Percentiles rank a stretch among this genome's conserved stretches.
Evolutionary conservation across 139 green algal species (phyloP).

Genomic region (Auxenochlorella pyrenoidosa): DNA sequence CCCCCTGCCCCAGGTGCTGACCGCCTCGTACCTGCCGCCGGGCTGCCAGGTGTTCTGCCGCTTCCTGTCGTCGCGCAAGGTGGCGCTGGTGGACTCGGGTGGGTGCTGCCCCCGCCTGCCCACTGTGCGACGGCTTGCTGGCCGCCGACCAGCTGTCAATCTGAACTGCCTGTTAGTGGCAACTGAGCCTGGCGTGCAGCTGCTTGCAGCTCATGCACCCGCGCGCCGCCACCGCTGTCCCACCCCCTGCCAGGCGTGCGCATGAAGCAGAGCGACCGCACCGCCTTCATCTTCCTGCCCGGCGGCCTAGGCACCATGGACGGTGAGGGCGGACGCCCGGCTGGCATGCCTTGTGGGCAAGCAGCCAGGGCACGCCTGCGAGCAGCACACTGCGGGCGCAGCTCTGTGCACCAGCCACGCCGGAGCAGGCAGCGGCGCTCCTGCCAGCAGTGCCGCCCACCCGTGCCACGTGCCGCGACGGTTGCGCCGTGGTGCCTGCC

Average conservation of each 20-base stretch:
- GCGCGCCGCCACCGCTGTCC: background rate
- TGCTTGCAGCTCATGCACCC: too few species aligned
- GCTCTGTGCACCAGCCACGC: too few species aligned
- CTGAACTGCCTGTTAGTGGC: too few species aligned
- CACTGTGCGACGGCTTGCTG: background rate
- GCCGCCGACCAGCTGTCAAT: too few species aligned
- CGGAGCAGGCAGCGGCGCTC: too few species aligned
- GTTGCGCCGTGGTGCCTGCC: too few species aligned
- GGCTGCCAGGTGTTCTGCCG: constrained; percentile 60
- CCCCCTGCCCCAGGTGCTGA: constrained; percentile 39
- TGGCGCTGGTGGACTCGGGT: constrained; percentile 61
- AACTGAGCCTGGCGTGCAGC: too few species aligned
- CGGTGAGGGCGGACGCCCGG: background rate
- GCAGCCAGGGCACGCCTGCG: too few species aligned
- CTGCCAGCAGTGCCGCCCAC: too few species aligned
- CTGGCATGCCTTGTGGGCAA: background rate
- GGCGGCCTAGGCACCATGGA: constrained; percentile 64
- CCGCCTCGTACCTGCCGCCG: constrained; percentile 59
- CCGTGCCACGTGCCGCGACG: too few species aligned
- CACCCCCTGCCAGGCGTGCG: constrained; percentile 46
- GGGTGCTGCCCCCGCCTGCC: background rate
- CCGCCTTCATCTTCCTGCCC: constrained; percentile 81
- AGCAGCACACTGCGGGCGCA: too few species aligned
- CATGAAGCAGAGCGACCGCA: constrained; percentile 52
- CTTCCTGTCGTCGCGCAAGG: constrained; percentile 68